Evolutionary conservation across 805 yeast species (phyloP).

Genomic region (Peterozyma xylosa): DNA sequence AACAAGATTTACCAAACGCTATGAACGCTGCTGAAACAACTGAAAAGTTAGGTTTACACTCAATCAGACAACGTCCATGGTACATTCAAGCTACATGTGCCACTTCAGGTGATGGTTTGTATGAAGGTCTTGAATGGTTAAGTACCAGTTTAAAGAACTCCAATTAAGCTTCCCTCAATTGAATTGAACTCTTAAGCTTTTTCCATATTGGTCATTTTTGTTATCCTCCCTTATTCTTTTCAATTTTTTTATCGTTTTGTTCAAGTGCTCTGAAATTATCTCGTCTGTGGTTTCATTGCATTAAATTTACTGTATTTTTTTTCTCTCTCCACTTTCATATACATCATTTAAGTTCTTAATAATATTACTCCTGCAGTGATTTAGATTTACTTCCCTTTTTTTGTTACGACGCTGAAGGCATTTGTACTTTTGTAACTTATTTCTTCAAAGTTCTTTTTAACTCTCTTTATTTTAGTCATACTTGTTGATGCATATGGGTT

Average conservation of each 20-base stretch:
- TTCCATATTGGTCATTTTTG: neutral
- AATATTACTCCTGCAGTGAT: too few species aligned
- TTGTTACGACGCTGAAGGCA: too few species aligned
- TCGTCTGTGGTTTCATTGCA: too few species aligned
- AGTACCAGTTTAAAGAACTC: slow-evolving; percentile 77
- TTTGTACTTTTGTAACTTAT: too few species aligned
- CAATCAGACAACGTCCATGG: slow-evolving; percentile 99
- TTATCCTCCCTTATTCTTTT: neutral
- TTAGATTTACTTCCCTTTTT: too few species aligned
- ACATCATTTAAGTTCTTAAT: too few species aligned
- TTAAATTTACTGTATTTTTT: too few species aligned
- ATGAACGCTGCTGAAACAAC: slow-evolving; percentile 99
- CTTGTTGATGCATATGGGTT: too few species aligned
- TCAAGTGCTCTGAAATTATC: neutral
- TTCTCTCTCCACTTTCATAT: too few species aligned
- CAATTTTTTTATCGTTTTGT: neutral
- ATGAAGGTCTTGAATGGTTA: slow-evolving; percentile 97
- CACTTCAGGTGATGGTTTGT: slow-evolving; percentile 97
- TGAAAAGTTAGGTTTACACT: slow-evolving; percentile 92
- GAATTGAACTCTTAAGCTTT: too few species aligned
- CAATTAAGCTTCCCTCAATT: too few species aligned
- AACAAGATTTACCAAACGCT: slow-evolving; percentile 98
- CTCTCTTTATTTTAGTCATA: neutral
- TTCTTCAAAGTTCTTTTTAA: neutral
- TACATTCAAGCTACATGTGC: slow-evolving; percentile 99